A percentile compares a stretch with the other conserved stretches of the same genome.
phyloP scores from a whole-genome alignment of 192 early-diverging fungal genomes.

The Thamnidium elegans region DNA sequence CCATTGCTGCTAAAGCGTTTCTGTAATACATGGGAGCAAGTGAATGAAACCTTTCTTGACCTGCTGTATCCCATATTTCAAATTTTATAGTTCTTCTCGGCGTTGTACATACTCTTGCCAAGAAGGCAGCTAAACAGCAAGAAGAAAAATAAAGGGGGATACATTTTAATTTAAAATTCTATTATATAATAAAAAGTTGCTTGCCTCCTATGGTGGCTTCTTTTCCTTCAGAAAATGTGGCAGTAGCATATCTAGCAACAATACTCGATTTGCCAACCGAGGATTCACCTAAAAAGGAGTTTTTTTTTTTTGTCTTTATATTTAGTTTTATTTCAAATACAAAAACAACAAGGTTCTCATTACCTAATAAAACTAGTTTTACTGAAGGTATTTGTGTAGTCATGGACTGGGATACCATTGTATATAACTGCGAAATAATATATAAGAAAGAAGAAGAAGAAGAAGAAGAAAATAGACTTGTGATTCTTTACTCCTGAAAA shows the following conservation, averaged over 20 bases:
- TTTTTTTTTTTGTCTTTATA: not conserved
- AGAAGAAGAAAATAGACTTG: not conserved
- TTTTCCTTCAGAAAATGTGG: conserved; percentile 94
- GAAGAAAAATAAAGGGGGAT: not conserved
- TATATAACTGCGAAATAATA: not conserved
- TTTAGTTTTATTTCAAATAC: not conserved
- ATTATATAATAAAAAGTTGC: not conserved
- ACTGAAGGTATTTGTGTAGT: conserved; percentile 78
- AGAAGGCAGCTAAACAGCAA: conserved; percentile 62
- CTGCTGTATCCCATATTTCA: conserved; percentile 92
- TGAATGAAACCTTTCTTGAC: conserved; percentile 93
- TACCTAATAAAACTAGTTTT: conserved; percentile 90
- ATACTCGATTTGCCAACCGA: conserved; percentile 98
- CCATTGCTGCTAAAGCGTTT: conserved; percentile 94
- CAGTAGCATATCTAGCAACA: conserved; percentile 90
- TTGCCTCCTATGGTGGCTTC: conserved; percentile 96
- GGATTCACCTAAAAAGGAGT: conserved; percentile 62
- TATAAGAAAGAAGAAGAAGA: not conserved
- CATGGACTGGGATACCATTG: not conserved
- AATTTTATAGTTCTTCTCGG: conserved; percentile 84
- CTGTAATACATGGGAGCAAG: conserved; percentile 96
- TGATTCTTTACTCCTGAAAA: not conserved
- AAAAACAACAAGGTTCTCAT: not conserved
- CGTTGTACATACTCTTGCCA: conserved; percentile 91
- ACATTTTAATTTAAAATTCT: not conserved